Percentiles rank a stretch among this genome's conserved stretches.
phyloP scores from a whole-genome alignment of 192 early-diverging fungal genomes.

The Dissophora ornata region DNA sequence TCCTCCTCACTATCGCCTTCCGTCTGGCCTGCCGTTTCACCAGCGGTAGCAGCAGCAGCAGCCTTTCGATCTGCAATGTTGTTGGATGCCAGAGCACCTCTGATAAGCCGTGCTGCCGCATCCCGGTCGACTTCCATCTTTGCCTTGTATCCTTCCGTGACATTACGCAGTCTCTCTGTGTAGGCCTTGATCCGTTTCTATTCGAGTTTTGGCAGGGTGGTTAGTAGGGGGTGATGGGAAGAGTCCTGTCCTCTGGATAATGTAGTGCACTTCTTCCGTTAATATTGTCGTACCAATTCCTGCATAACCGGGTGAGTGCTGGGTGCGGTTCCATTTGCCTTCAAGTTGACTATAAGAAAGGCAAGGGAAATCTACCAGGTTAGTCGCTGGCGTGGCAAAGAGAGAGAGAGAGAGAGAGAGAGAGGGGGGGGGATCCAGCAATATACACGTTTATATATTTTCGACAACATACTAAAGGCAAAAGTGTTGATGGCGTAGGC shows the following conservation, averaged over 20 bases:
- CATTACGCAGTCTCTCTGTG: conserved; percentile 20
- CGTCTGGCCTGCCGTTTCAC: no score
- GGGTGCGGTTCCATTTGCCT: conserved; percentile 64
- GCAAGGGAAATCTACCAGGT: neutral
- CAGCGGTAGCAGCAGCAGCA: conserved; percentile 1
- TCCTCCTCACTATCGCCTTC: no score
- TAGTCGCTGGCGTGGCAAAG: neutral
- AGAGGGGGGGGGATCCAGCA: no score
- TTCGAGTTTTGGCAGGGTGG: no score
- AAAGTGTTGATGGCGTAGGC: conserved; percentile 69
- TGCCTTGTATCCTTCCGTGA: conserved; percentile 33
- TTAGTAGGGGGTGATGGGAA: no score
- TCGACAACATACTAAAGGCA: conserved; percentile 52
- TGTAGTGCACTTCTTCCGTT: no score
- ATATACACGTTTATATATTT: no score
- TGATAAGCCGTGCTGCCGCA: conserved; percentile 63
- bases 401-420: no score
- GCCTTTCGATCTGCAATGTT: conserved; percentile 21
- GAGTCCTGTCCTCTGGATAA: no score
- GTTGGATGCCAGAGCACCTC: conserved; percentile 49
- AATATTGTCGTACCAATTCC: conserved; percentile 61
- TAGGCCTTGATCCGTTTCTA: conserved; percentile 63
- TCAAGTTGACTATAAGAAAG: conserved; percentile 60
- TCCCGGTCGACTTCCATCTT: conserved; percentile 59
- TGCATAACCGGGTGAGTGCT: conserved; percentile 66